Base-by-base conservation (phyloP, 2,329 filamentous ascomycete genomes). In the Colletotrichum simmondsii region DNA sequence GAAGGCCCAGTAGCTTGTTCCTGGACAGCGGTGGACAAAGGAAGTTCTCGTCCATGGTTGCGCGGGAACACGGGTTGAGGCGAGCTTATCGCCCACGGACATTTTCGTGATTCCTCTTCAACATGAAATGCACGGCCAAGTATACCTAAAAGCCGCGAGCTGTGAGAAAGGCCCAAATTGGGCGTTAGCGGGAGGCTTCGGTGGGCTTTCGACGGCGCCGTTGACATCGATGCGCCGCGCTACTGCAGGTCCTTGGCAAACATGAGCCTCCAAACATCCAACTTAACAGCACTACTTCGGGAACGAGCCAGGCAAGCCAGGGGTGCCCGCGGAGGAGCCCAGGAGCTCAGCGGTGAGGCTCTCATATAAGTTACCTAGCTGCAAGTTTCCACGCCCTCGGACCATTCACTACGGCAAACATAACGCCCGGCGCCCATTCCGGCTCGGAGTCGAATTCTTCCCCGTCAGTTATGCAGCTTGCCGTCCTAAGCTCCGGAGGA, bases 161-260 rank as follows among this genome's bases (percentile, higher is more conserved):
- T 35, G 26, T 12, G 22, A 57, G 52, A 28, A 26, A 8, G 14
- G 24, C 22, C 53, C 56, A 61, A 22, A 49, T 19, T 37, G 58
- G 24, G n/a, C 26, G 32, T 54, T 72, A 69, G 69, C 69, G 69
- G 69, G 59, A 69, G 65, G 65, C 69, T 70, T 65, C 65, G 49
- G 54, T n/a, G 49, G 30, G 61, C 61, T 64, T 64, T 30, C 32
- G 62, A 53, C 57, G 65, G 65, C 28, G 64, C 57, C 69, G 65
- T 42, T 53, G 58, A 24, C 46, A 70, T 56, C 60, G 54, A 68
- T 64, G 66, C 59, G 42, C 66, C 66, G 26, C 66, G 35, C 70
- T 72, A 70, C 60, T 67, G 60, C 57, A 59, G 58, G 26, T 61
- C 57, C 37, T 35, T 37, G 54, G 54, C 42, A 12, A 24, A n/a